Base-by-base conservation (phyloP, 2,329 filamentous ascomycete species). In the Penicillium frequentans region DNA sequence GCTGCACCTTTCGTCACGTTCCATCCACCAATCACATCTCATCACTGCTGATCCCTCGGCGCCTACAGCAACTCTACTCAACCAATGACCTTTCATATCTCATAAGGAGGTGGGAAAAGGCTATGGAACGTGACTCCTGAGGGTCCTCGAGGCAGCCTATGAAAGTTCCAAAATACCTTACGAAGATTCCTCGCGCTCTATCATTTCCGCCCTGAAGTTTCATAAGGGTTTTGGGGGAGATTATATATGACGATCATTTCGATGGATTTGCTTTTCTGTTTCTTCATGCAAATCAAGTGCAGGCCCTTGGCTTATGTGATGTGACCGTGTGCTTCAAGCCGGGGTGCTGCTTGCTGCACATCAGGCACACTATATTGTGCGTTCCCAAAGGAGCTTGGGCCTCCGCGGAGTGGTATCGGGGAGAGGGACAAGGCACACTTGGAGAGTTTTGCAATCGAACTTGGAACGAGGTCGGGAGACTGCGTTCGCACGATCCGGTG, bases 1-100 rank as follows among this genome's bases (percentile, higher is more conserved):
- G 53, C 63, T 67, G 64, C 64, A 67, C 60, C 60, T 63, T 62
- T 62, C 62, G 48, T 67, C 64, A 67, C 64, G 56, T 50, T 50
- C 61, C 52, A 6, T 33, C 54, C 42, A 31, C 64, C 64, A 67
- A 67, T 67, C 64, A 67, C 39, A 46, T 24, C 33, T 43, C 54
- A 37, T 58, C 42, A 58, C 57, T 31, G 56, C 55, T 59, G 58
- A 64, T 65, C 62, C 37, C 59, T 62, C 59, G 62, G 64, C 64
- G 64, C 58, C 57, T 65, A 60, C 54, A 63, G 44, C 35, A 56
- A 47, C 50, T 52, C 44, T 37, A 29, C 27, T 50, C 43, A 57
- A 50, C 64, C 64, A 67, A 65, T 66, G 1, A 33, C 39, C 26
- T 35, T 33, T 21, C 48, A 50, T 13, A 49, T 37, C 19, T n/a